phyloP scores from a whole-genome alignment of 495 filamentous ascomycete species.

The Jackrogersella multiformis region DNA sequence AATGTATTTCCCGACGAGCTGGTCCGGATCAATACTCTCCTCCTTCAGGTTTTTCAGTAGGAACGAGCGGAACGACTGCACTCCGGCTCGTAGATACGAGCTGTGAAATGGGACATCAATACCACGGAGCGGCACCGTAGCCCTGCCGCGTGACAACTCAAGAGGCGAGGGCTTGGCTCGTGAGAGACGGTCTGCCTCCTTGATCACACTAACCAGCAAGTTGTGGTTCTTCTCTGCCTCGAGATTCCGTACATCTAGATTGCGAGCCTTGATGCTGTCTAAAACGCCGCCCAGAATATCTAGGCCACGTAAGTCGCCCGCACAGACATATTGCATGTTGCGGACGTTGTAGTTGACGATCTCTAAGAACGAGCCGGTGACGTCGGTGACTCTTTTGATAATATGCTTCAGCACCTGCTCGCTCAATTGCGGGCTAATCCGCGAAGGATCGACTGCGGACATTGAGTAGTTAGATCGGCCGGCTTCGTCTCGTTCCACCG shows the following conservation, averaged over 20 bases:
- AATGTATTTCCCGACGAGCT: conserved; percentile 89
- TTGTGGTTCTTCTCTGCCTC: conserved; percentile 74
- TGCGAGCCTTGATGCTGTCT: conserved; percentile 84
- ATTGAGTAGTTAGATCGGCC: conserved; percentile 89
- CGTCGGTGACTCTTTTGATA: conserved; percentile 79
- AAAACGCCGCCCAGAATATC: conserved; percentile 82
- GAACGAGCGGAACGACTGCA: conserved; percentile 90
- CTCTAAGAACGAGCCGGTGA: conserved; percentile 82
- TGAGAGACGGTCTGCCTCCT: conserved; percentile 78
- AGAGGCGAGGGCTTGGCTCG: conserved; percentile 79
- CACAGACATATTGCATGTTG: conserved; percentile 91
- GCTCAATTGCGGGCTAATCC: conserved; percentile 86
- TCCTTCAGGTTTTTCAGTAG: conserved; percentile 92
- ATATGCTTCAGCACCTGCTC: conserved; percentile 89
- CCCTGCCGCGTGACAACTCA: conserved; percentile 81
- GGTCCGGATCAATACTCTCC: conserved; percentile 85
- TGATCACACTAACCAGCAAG: conserved; percentile 66
- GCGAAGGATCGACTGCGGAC: conserved; percentile 88
- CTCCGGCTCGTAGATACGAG: conserved; percentile 88
- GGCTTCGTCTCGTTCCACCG: conserved; percentile 83
- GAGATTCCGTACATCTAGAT: conserved; percentile 68
- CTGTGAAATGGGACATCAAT: conserved; percentile 95
- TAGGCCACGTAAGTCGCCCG: conserved; percentile 85
- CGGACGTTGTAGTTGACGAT: conserved; percentile 94
- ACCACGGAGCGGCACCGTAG: conserved; percentile 87